phyloP scores from a whole-genome alignment of 192 early-diverging fungal genomes.

The Spizellomyces punctatus region DNA sequence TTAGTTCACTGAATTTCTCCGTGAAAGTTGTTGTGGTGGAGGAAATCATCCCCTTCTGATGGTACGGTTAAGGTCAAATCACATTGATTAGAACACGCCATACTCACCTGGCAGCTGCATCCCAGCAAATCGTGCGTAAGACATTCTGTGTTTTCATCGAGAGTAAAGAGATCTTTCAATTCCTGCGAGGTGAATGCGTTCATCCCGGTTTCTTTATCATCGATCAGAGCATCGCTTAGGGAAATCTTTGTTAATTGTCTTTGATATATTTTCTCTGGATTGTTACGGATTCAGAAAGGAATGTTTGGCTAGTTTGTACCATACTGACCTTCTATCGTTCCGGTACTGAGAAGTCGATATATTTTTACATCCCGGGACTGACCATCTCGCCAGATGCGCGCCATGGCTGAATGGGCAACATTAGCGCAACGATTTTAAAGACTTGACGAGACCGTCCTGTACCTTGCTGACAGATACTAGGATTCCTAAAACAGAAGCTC shows the following conservation, averaged over 20 bases:
- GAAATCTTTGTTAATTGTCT: conserved; percentile 62
- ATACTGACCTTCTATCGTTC: conserved; percentile 46
- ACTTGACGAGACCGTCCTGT: conserved; percentile 56
- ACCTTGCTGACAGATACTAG: conserved; percentile 41
- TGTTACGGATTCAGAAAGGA: neutral
- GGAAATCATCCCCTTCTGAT: no score
- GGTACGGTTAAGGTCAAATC: no score
- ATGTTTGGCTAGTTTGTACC: conserved; percentile 19
- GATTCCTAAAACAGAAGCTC: conserved; percentile 33
- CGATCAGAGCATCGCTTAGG: conserved; percentile 61
- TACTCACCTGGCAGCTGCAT: conserved; percentile 39
- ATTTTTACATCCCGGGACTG: conserved; percentile 47
- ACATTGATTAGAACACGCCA: no score
- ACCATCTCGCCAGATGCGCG: conserved; percentile 64
- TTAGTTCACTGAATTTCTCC: no score
- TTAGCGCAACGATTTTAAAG: neutral
- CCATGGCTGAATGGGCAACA: conserved; percentile 43
- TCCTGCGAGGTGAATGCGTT: conserved; percentile 60
- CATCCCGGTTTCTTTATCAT: conserved; percentile 39
- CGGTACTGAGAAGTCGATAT: conserved; percentile 52
- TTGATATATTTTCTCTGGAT: conserved; percentile 61
- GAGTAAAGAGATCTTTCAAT: conserved; percentile 59
- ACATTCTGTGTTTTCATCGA: conserved; percentile 54
- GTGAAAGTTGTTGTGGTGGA: no score
- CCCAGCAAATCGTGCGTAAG: conserved; percentile 57